phyloP scores from a whole-genome alignment of 306 rosid species.

The Lithocarpus polystachyus region DNA sequence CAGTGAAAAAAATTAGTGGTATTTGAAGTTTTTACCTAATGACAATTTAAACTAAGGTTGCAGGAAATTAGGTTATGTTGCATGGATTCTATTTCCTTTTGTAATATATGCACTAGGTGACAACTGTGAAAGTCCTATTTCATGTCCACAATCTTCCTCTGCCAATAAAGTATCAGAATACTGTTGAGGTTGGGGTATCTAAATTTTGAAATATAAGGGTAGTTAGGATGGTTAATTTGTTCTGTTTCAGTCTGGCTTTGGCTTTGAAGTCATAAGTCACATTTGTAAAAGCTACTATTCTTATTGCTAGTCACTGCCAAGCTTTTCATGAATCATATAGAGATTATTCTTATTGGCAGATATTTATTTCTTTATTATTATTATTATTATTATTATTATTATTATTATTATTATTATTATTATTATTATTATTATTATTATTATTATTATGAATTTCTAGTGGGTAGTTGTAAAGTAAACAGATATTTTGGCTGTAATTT shows the following conservation, averaged over 20 bases:
- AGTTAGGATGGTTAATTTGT: not conserved
- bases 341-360: not conserved
- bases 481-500: slow-evolving; percentile 10
- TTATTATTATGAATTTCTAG: not conserved
- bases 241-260: not conserved
- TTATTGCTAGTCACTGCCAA: not conserved
- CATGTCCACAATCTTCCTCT: not conserved
- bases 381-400: too few species aligned
- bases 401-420: too few species aligned
- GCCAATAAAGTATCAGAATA: not conserved
- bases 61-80: not conserved
- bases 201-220: not conserved
- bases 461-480: not conserved
- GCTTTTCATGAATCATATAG: not conserved
- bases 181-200: not conserved
- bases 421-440: too few species aligned
- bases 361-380: not conserved
- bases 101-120: not conserved
- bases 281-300: slow-evolving; percentile 10
- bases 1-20: not conserved
- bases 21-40: not conserved
- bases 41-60: not conserved
- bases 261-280: not conserved
- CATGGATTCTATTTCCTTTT: not conserved
- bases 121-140: not conserved